Evolutionary conservation across 768 basidiomycete genomes (phyloP).

Genomic region (Termitomyces sp.): DNA sequence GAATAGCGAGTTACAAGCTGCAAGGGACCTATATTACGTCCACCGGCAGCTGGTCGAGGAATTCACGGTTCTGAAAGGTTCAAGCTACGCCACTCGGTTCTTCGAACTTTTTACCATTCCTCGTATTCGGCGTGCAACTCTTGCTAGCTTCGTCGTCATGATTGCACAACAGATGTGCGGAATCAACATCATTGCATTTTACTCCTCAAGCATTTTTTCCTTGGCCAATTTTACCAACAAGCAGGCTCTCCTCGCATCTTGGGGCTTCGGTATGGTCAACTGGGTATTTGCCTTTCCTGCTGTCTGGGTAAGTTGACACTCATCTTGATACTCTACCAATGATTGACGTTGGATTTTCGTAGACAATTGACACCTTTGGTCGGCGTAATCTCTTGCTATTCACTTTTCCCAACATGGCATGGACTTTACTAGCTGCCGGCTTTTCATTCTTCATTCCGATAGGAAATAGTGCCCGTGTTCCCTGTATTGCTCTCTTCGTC

Average conservation of each 20-base stretch:
- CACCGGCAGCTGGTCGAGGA: constrained; percentile 70
- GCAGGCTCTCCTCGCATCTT: constrained; percentile 59
- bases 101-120: constrained; percentile 74
- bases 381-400: constrained; percentile 73
- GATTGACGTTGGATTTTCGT: background rate
- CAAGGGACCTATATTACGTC: constrained; percentile 76
- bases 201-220: constrained; percentile 74
- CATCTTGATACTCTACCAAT: constrained; percentile 19
- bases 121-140: constrained; percentile 50
- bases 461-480: constrained; percentile 34
- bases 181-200: constrained; percentile 78
- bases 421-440: constrained; percentile 71
- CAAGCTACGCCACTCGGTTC: constrained; percentile 46
- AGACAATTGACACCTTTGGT: constrained; percentile 73
- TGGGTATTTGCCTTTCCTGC: constrained; percentile 68
- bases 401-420: constrained; percentile 82
- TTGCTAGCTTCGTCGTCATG: constrained; percentile 52
- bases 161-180: constrained; percentile 85
- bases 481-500: constrained; percentile 39
- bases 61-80: constrained; percentile 49
- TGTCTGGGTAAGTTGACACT: constrained; percentile 41
- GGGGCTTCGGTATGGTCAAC: constrained; percentile 67
- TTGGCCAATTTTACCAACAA: constrained; percentile 51
- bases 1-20: constrained; percentile 69
- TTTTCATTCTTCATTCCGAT: constrained; percentile 59